These are phyloP conservation scores for Pseudogymnoascus sp. DNA, from an alignment of 2,329 filamentous ascomycete genomes.

Conservation along the genomic window DNA sequence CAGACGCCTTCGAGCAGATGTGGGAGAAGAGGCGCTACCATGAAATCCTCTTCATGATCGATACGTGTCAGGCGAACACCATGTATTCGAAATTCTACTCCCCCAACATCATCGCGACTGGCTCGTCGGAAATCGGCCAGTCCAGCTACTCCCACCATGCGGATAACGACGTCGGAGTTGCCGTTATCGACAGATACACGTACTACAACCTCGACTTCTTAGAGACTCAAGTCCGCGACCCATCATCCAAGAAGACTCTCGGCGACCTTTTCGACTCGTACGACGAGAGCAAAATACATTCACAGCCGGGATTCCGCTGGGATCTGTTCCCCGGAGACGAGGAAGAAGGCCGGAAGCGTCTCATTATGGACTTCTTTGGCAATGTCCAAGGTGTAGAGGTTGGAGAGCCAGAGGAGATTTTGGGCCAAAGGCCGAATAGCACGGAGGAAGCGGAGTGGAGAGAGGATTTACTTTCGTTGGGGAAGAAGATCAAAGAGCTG, in stretches of 20 bases:
- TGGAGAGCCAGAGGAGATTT: conserved; percentile 37
- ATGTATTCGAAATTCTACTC: conserved; percentile 99
- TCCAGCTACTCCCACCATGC: conserved; percentile 97
- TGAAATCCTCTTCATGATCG: conserved; percentile 99
- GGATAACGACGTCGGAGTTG: conserved; percentile 94
- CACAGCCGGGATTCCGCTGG: conserved; percentile 83
- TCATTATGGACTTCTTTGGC: conserved; percentile 95
- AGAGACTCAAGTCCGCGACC: conserved; percentile 79
- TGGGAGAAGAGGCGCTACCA: conserved; percentile 99
- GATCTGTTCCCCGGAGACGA: conserved; percentile 89
- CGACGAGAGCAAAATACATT: conserved; percentile 90
- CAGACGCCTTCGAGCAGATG: conserved; percentile 98
- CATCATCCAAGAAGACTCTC: conserved; percentile 79
- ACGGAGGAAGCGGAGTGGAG: conserved; percentile 51
- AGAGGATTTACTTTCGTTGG: conserved; percentile 72
- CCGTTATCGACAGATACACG: conserved; percentile 96
- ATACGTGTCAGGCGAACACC: conserved; percentile 98
- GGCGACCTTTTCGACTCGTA: conserved; percentile 96
- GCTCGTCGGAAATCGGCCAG: conserved; percentile 92
- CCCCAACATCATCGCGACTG: conserved; percentile 94
- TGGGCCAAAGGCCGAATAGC: conserved; percentile 24
- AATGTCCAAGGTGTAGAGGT: conserved; percentile 97
- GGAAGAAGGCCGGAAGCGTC: conserved; percentile 64
- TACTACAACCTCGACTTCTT: conserved; percentile 98
- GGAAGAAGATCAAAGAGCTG: conserved; percentile 54